Evolutionary conservation across 352 stramenopile species (phyloP).

Genomic region (Elongisporangium senticosum): DNA sequence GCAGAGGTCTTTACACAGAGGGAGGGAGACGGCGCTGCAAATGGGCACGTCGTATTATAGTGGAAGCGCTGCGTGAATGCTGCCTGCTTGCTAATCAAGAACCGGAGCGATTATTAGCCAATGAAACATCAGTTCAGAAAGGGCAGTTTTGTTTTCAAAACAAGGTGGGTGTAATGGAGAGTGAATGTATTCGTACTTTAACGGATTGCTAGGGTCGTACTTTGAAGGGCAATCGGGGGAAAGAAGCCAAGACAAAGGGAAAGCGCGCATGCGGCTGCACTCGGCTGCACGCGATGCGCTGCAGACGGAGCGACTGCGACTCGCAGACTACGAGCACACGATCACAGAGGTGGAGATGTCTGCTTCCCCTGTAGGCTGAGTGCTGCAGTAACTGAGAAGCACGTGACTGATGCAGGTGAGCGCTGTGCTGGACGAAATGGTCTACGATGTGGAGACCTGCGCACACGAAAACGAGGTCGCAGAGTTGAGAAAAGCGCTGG

Average conservation of each 20-base stretch:
- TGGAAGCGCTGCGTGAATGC: not conserved
- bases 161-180: not conserved
- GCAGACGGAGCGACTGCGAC: slow-evolving; percentile 34
- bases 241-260: not conserved
- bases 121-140: not conserved
- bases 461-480: slow-evolving; percentile 50
- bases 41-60: not conserved
- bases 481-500: slow-evolving; percentile 30
- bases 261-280: slow-evolving; percentile 22
- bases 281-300: slow-evolving; percentile 28
- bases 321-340: slow-evolving; percentile 32
- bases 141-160: not conserved
- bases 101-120: not conserved
- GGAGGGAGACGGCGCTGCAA: not conserved
- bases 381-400: too few relatives aligned
- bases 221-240: not conserved
- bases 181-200: not conserved
- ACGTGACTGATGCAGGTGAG: slow-evolving; percentile 30
- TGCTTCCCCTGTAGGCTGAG: not conserved
- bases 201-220: not conserved
- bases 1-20: not conserved
- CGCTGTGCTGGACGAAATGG: slow-evolving; percentile 69
- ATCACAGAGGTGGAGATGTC: slow-evolving; percentile 31
- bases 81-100: not conserved
- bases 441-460: slow-evolving; percentile 75